phyloP scores from a whole-genome alignment of 1,139 yeast genomes.

The Saccharomyces hybrid region DNA sequence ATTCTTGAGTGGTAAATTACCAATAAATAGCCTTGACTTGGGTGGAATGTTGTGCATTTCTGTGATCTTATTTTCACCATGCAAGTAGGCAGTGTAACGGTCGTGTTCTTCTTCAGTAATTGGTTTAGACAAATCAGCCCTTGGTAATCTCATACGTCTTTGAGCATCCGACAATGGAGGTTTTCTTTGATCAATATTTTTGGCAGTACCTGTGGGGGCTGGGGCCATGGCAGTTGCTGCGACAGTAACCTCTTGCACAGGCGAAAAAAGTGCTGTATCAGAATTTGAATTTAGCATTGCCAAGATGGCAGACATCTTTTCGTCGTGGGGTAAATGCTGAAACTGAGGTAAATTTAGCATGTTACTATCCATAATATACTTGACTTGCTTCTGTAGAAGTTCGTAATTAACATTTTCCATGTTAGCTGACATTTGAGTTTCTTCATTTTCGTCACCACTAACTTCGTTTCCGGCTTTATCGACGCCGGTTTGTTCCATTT shows the following conservation, averaged over 20 bases:
- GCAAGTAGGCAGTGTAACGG: constrained; percentile 40
- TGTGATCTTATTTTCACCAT: constrained; percentile 38
- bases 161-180: constrained; percentile 41
- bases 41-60: constrained; percentile 64
- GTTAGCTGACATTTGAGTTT: constrained; percentile 6
- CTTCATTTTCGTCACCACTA: background rate
- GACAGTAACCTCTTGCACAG: constrained; percentile 1
- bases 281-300: constrained; percentile 26
- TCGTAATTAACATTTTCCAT: constrained; percentile 20
- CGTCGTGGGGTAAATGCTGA: constrained; percentile 32
- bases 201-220: constrained; percentile 8
- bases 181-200: constrained; percentile 13
- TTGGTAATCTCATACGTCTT: constrained; percentile 16
- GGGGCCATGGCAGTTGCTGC: constrained; percentile 9
- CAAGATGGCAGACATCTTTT: constrained; percentile 33
- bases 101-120: constrained; percentile 48
- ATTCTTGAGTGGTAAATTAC: constrained; percentile 70
- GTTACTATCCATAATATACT: constrained; percentile 24
- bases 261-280: constrained; percentile 17
- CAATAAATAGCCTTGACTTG: constrained; percentile 73
- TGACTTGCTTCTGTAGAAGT: constrained; percentile 26
- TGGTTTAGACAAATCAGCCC: constrained; percentile 53
- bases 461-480: constrained; percentile 2
- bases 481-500: constrained; percentile 7
- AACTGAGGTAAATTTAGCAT: constrained; percentile 36